These are phyloP conservation scores for Odontarrhena argentea DNA, from an alignment of 345 rosid genomes.

Conservation along the genomic window DNA sequence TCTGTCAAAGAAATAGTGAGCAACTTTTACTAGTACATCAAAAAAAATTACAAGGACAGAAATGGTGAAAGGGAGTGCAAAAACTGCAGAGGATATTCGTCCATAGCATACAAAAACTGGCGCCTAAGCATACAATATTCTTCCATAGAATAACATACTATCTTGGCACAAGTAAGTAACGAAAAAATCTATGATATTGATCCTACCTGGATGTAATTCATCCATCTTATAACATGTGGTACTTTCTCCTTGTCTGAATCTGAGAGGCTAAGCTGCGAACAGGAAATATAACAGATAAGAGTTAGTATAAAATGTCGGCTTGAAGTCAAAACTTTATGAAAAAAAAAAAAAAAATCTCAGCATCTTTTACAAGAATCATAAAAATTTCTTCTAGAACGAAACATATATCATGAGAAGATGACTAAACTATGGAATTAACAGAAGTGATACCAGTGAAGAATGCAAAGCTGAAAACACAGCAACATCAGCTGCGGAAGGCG, in stretches of 20 bases:
- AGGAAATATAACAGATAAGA: slow-evolving; percentile 26
- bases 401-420: neutral
- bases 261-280: slow-evolving; percentile 59
- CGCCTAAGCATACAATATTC: neutral
- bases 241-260: slow-evolving; percentile 55
- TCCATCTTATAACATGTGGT: slow-evolving; percentile 78
- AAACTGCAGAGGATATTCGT: no score
- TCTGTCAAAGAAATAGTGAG: slow-evolving; percentile 46
- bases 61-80: neutral
- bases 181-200: neutral
- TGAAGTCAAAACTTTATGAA: neutral
- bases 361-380: neutral
- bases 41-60: neutral
- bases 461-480: slow-evolving; percentile 67
- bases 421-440: slow-evolving; percentile 4
- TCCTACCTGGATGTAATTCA: slow-evolving; percentile 83
- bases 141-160: slow-evolving; percentile 8
- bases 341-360: no score
- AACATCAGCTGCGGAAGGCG: slow-evolving; percentile 77
- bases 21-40: neutral
- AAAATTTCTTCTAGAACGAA: neutral
- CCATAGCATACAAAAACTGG: no score
- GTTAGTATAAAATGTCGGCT: slow-evolving; percentile 3
- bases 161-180: neutral
- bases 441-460: slow-evolving; percentile 61